A percentile compares a stretch with the other conserved stretches of the same genome.
Conservation (phyloP, 176 grass and related monocot genomes). For the Raddia distichophylla region DNA sequence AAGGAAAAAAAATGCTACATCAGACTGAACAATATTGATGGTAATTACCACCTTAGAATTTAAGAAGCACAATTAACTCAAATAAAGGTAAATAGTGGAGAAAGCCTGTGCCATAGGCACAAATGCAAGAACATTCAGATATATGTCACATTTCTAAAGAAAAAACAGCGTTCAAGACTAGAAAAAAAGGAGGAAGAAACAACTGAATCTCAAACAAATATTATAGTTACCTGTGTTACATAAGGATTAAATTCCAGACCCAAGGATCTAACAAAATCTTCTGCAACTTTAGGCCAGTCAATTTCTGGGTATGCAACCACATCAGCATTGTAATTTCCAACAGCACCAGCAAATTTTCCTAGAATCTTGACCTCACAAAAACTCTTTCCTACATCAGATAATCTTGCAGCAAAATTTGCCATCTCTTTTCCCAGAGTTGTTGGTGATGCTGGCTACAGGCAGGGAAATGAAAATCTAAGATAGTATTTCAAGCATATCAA, state of each 20-base stretch:
- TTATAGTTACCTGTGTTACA: conserved; percentile 81
- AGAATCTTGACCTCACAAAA: conserved; percentile 66
- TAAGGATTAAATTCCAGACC: conserved; percentile 87
- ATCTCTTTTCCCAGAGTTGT: conserved; percentile 97
- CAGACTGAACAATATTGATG: conserved; percentile 28
- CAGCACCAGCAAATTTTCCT: conserved; percentile 91
- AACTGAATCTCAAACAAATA: background rate
- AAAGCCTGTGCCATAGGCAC: background rate
- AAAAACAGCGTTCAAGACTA: background rate
- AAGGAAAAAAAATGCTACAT: conserved; percentile 29
- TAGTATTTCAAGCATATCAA: conserved; percentile 11
- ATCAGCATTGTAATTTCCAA: conserved; percentile 98
- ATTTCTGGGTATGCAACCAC: conserved; percentile 81
- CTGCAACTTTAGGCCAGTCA: conserved; percentile 76
- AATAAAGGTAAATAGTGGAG: background rate
- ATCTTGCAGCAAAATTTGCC: conserved; percentile 86
- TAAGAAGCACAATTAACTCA: background rate
- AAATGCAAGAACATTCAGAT: conserved; percentile 16
- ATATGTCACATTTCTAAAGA: conserved; percentile 8
- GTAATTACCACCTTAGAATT: conserved; percentile 12
- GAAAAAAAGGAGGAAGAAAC: background rate
- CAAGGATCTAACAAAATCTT: conserved; percentile 86
- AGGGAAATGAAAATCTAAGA: conserved; percentile 30
- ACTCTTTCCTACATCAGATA: conserved; percentile 62
- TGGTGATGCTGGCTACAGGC: conserved; percentile 87